A percentile compares a stretch with the other conserved stretches of the same genome.
phyloP scores from a whole-genome alignment of 345 rosid genomes.

The Acer yangbiense region DNA sequence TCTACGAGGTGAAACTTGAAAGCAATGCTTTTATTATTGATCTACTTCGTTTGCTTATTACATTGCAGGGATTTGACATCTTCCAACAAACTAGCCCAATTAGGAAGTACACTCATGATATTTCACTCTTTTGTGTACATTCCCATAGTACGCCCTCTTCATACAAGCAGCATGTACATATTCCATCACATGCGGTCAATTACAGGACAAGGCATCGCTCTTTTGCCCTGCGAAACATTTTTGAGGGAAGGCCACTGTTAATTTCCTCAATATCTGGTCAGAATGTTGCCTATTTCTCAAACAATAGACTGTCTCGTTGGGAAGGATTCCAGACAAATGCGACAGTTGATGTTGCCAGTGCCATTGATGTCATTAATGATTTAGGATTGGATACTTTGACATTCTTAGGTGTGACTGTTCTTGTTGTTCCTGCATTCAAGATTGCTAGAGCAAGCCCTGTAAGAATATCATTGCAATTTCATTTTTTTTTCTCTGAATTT shows the following conservation, averaged over 20 bases:
- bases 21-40: constrained; percentile 18
- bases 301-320: constrained; percentile 30
- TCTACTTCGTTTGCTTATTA: constrained; percentile 17
- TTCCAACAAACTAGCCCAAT: constrained; percentile 36
- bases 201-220: constrained; percentile 33
- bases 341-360: constrained; percentile 68
- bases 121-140: constrained; percentile 38
- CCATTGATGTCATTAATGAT: constrained; percentile 92
- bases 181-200: constrained; percentile 28
- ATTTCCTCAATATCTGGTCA: constrained; percentile 30
- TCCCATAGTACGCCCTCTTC: constrained; percentile 26
- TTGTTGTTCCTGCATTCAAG: constrained; percentile 90
- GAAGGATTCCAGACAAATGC: constrained; percentile 48
- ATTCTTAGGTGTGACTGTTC: constrained; percentile 85
- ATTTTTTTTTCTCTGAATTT: neutral
- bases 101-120: constrained; percentile 23
- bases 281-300: constrained; percentile 36
- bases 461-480: constrained; percentile 32
- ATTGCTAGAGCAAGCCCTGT: constrained; percentile 88
- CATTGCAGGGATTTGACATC: constrained; percentile 55
- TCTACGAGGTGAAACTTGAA: neutral
- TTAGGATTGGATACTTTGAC: constrained; percentile 94
- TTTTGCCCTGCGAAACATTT: constrained; percentile 31
- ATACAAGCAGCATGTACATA: constrained; percentile 25
- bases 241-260: constrained; percentile 30